Conservation (phyloP, 2,329 filamentous ascomycete species). For the Epichloe sylvatica region DNA sequence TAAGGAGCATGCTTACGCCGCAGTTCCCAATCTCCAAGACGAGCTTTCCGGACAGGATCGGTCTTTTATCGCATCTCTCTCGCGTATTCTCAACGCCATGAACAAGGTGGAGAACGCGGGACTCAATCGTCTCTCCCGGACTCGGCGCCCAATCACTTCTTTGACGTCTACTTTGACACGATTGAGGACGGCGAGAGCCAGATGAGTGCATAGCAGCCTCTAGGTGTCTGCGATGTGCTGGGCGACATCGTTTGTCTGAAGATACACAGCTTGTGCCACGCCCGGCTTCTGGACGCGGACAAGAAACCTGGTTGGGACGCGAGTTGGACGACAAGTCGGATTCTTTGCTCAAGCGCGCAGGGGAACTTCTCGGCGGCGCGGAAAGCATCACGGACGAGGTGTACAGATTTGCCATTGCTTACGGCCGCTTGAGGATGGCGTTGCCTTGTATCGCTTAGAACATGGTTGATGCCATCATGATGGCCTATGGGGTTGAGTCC, state of each 20-base stretch:
- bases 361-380: constrained; percentile 2
- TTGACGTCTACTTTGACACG: constrained; percentile 4
- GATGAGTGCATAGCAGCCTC: not conserved
- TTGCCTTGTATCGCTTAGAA: constrained; percentile 6
- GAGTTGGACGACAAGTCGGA: constrained; percentile 4
- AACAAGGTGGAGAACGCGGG: constrained; percentile 3
- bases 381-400: constrained; percentile 3
- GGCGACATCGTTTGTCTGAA: not conserved
- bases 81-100: constrained; percentile 3
- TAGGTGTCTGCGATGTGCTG: constrained; percentile 3
- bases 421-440: constrained; percentile 4
- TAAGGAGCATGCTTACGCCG: not conserved
- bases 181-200: constrained; percentile 1
- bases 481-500: not conserved
- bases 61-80: constrained; percentile 5
- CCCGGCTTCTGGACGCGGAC: not conserved
- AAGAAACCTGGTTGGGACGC: constrained; percentile 5
- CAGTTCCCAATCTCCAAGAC: constrained; percentile 5
- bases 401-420: constrained; percentile 6
- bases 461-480: constrained; percentile 5
- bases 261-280: constrained; percentile 4
- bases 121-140: not conserved
- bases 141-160: not conserved
- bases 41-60: constrained; percentile 3
- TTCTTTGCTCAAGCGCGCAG: constrained; percentile 1